phyloP scores from a whole-genome alignment of 108 stramenopile species.

The Nitzschia palea region DNA sequence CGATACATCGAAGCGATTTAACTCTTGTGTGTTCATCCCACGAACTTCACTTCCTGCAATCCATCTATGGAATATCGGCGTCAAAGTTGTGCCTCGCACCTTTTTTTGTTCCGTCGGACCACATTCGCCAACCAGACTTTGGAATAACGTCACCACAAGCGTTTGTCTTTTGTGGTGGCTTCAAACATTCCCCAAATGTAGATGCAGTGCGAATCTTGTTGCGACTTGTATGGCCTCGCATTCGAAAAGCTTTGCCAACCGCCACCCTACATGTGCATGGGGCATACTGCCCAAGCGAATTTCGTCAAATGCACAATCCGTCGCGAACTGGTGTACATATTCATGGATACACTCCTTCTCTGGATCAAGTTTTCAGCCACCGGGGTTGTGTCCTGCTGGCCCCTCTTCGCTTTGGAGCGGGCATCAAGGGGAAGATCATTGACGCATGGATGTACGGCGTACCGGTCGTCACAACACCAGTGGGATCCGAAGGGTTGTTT shows the following conservation, averaged over 20 bases:
- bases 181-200: constrained; percentile 73
- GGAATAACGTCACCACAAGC: background rate
- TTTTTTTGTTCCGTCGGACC: constrained; percentile 40
- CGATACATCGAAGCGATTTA: constrained; percentile 72
- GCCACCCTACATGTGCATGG: constrained; percentile 63
- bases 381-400: constrained; percentile 50
- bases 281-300: constrained; percentile 51
- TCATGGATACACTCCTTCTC: constrained; percentile 50
- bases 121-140: background rate
- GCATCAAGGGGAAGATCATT: constrained; percentile 86
- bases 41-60: constrained; percentile 44
- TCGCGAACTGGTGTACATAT: constrained; percentile 47
- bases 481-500: constrained; percentile 76
- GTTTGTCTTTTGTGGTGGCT: constrained; percentile 61
- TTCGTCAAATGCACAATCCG: constrained; percentile 28
- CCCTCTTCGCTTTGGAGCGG: constrained; percentile 81
- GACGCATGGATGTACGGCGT: constrained; percentile 75
- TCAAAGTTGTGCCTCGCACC: constrained; percentile 55
- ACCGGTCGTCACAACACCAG: constrained; percentile 75
- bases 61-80: constrained; percentile 31
- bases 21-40: constrained; percentile 59
- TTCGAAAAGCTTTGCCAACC: constrained; percentile 44
- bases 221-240: constrained; percentile 61
- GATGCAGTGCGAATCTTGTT: constrained; percentile 61
- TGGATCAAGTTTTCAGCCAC: constrained; percentile 34